Base-by-base conservation (phyloP, 495 filamentous ascomycete species). In the Talaromyces proteolyticus region DNA sequence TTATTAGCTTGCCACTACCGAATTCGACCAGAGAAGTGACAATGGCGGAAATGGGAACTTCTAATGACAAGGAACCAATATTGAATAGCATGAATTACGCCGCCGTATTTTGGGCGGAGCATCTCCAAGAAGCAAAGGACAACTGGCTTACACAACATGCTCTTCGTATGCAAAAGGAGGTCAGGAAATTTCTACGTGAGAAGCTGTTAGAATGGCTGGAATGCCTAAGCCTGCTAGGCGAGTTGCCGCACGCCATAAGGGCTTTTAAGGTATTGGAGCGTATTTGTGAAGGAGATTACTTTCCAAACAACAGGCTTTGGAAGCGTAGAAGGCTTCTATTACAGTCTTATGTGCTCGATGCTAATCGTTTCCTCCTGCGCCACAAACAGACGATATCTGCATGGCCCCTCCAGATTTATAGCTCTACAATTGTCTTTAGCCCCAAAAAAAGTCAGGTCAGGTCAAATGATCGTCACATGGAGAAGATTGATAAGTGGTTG, bases 171-270 rank as follows among this genome's bases (percentile, higher is more conserved):
- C n/a, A 41, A 41, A 6, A 6, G 14, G 4, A 10, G 19, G 39
- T 41, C n/a, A 41, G 8, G 44, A 49, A n/a, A 51, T 48, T 44
- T 29, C 52, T 63, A 4, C 34, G 46, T 23, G 54, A 25, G 25
- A 63, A 55, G 19, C 41, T 63, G 2, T 53, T 60, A 12, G 55
- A 58, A 45, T 63, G 57, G 60, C 48, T 63, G 43, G n/a, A 60
- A 56, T 63, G 60, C 48, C 44, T 63, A 48, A 60, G 57, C 38
- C 44, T 63, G 38, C 39, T 63, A 21, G 53, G 49, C 11, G 54
- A 26, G 53, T 51, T 60, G 20, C 40, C 57, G 41, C 8, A 23
- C n/a, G 53, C 53, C 26, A 42, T 57, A 19, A 44, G 57, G 3
- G 25, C 34, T 12, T 25, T 57, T 6, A 47, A 39, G 6, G 24